These are phyloP conservation scores for Torulaspora microellipsoides DNA, from an alignment of 805 yeast species.

Conservation along the genomic window DNA sequence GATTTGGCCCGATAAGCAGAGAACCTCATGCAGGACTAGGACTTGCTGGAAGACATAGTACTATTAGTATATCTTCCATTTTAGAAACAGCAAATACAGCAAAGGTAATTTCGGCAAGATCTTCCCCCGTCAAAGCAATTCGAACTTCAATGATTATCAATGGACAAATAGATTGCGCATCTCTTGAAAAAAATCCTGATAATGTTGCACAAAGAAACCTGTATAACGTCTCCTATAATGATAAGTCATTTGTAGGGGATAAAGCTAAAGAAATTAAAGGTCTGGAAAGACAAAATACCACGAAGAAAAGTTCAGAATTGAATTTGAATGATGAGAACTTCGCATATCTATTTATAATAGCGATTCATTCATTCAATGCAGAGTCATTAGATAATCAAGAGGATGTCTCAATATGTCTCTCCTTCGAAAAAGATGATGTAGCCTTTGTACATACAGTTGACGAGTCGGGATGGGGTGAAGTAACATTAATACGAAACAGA, in stretches of 20 bases:
- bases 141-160: constrained; percentile 19
- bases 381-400: constrained; percentile 55
- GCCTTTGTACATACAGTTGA: constrained; percentile 77
- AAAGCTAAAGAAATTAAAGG: not conserved
- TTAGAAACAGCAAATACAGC: constrained; percentile 6
- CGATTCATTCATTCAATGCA: constrained; percentile 56
- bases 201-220: not conserved
- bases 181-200: not conserved
- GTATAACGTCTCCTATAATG: constrained; percentile 1
- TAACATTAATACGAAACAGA: constrained; percentile 57
- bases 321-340: constrained; percentile 40
- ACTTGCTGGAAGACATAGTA: constrained; percentile 2
- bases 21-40: constrained; percentile 13
- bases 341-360: constrained; percentile 51
- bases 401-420: constrained; percentile 68
- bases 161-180: constrained; percentile 1
- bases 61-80: constrained; percentile 3
- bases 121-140: constrained; percentile 20
- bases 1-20: not conserved
- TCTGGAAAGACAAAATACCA: constrained; percentile 18
- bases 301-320: constrained; percentile 21
- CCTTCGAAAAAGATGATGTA: constrained; percentile 63
- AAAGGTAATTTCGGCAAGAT: constrained; percentile 4
- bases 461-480: constrained; percentile 87
- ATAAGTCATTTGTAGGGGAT: constrained; percentile 2